Evolutionary conservation across 108 stramenopile species (phyloP), one percentile per base, ranked within the genome.

Genomic region (Skeletonema menzelii): DNA sequence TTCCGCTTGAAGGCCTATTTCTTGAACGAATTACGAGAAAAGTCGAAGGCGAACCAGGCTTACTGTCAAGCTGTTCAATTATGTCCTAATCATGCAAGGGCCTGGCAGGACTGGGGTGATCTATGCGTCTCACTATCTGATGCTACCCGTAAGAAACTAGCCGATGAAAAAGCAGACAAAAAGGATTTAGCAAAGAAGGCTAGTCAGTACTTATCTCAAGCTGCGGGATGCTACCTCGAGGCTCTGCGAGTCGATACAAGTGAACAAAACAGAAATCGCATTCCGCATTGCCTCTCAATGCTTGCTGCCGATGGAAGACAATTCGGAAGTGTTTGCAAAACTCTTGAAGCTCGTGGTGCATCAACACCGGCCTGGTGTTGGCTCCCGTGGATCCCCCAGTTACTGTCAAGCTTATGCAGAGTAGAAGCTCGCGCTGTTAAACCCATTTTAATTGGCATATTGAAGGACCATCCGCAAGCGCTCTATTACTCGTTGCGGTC

Each of bases 41-140:
- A 83, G 38, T 80, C 91, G 15, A 95, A 97, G 69, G 90, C 97
- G 22, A 94, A 95, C 56, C 90, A 94, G 59, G 92, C 89, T 3
- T 98, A 82, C 59, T 95, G 95, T 68, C 96, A 98, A 60, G 86
- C 96, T 24, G 87, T 95, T 47, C 93, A 97, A 62, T 87, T 98
- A 26, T 96, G 85, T 63, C 96, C 93, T 17, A 84, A 84, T 40
- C 94, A 94, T 73, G 86, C 86, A 8, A 91, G 92, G 66, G 85
- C 91, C 0, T 98, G 98, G 98, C 72, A 86, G 24, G 91, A 90
- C 35, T 98, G 97, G 98, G 98, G 97, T 15, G 82, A 85, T n/a
- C 90, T 95, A 20, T 97, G 95, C 73, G 83, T 84, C 28, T 84
- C 86, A 8, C 76, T 96, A 34, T 64, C 59, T 57, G 60, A 70